Conservation (phyloP, 345 rosid species). For the Moricandia moricandioides region DNA sequence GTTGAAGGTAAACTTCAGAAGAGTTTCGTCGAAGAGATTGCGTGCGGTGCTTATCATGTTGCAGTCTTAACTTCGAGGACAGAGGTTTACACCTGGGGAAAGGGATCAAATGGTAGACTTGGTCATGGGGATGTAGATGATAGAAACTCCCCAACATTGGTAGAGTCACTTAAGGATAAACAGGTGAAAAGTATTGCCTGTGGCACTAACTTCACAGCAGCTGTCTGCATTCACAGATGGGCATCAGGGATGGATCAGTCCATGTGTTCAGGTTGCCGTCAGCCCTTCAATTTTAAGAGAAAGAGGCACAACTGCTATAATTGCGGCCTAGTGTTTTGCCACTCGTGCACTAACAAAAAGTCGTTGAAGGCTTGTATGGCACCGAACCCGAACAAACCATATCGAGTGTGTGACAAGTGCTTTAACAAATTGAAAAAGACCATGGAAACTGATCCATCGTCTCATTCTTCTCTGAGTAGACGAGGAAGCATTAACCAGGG, state of each 20-base stretch:
- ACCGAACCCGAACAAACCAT: constrained; percentile 88
- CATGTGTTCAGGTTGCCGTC: constrained; percentile 97
- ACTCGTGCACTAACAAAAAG: constrained; percentile 91
- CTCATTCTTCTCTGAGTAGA: constrained; percentile 71
- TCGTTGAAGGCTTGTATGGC: constrained; percentile 96
- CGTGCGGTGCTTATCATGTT: constrained; percentile 97
- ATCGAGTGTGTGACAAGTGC: constrained; percentile 93
- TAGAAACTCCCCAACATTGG: constrained; percentile 69
- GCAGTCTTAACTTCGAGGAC: constrained; percentile 89
- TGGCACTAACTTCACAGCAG: constrained; percentile 90
- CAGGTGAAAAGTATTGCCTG: constrained; percentile 93
- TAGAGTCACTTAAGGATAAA: constrained; percentile 90
- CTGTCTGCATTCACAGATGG: constrained; percentile 97
- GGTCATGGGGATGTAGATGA: constrained; percentile 96
- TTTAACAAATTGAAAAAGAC: constrained; percentile 73
- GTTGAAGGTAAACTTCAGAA: constrained; percentile 90
- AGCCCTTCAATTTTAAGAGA: constrained; percentile 82
- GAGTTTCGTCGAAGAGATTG: constrained; percentile 88
- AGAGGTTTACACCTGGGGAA: constrained; percentile 98
- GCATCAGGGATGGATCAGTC: constrained; percentile 95
- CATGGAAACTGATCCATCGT: constrained; percentile 61
- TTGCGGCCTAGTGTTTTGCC: constrained; percentile 91
- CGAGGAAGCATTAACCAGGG: constrained; percentile 75
- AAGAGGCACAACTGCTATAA: constrained; percentile 73
- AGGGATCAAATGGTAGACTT: constrained; percentile 94